Conservation (phyloP, 108 stramenopile genomes). For the Nannochloropsis salina region DNA sequence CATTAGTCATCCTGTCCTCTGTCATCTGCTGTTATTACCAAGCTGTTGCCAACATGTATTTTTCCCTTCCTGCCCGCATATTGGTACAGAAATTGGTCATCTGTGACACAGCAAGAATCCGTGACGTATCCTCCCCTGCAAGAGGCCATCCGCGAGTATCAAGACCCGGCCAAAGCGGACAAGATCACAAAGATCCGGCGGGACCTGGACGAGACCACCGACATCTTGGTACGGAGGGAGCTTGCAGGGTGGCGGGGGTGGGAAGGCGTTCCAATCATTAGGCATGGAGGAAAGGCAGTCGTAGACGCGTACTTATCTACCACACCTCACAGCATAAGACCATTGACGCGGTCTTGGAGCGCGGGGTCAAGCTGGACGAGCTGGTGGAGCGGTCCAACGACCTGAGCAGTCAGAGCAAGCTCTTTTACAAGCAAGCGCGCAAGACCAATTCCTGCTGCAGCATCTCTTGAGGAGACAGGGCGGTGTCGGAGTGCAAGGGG, state of each 20-base stretch:
- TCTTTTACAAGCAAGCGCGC: conserved; percentile 99
- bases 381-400: conserved; percentile 93
- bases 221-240: conserved; percentile 62
- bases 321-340: conserved; percentile 69
- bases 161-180: conserved; percentile 83
- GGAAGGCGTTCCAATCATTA: background rate
- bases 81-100: conserved; percentile 60
- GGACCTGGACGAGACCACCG: conserved; percentile 96
- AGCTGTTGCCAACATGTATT: background rate
- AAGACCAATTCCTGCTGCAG: conserved; percentile 98
- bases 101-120: conserved; percentile 51
- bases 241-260: background rate
- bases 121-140: conserved; percentile 54
- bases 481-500: background rate
- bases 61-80: too few relatives aligned
- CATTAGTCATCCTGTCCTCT: background rate
- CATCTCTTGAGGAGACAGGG: conserved; percentile 58
- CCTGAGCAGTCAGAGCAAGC: conserved; percentile 89
- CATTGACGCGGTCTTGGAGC: conserved; percentile 91
- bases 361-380: conserved; percentile 94
- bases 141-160: conserved; percentile 58
- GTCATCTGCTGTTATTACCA: background rate
- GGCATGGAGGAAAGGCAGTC: background rate
- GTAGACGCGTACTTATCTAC: background rate
- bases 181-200: conserved; percentile 97